phyloP scores from a whole-genome alignment of 2,329 filamentous ascomycete species.

The Aspergillus costaricaensis region DNA sequence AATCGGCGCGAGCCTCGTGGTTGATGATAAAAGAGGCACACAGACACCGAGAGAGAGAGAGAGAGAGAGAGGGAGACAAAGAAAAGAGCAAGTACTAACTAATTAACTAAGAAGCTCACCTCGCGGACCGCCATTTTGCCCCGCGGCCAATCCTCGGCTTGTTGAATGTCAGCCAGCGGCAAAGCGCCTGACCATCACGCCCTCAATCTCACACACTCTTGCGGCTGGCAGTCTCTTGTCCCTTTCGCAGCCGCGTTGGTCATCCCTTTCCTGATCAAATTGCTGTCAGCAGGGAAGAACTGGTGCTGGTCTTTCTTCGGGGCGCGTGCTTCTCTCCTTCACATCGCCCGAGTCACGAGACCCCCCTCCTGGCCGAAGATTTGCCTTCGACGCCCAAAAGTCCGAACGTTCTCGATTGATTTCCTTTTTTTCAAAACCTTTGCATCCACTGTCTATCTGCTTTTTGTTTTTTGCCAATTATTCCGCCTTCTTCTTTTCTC shows the following conservation, averaged over 20 bases:
- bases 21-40: not conserved
- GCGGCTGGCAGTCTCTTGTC: not conserved
- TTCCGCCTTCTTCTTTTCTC: conserved; percentile 2
- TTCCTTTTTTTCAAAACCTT: not conserved
- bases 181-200: not conserved
- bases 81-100: no score
- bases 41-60: no score
- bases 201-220: not conserved
- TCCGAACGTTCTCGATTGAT: not conserved
- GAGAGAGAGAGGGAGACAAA: no score
- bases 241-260: not conserved
- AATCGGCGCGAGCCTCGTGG: not conserved
- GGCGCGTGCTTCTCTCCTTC: not conserved
- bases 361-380: not conserved
- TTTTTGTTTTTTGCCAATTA: not conserved
- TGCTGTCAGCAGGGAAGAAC: not conserved
- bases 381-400: conserved; percentile 3
- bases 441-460: not conserved
- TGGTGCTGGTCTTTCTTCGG: not conserved
- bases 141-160: conserved; percentile 15
- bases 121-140: conserved; percentile 5
- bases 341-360: not conserved
- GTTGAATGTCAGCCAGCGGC: not conserved
- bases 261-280: no score
- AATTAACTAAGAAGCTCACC: not conserved